Percentiles rank a stretch among this genome's conserved stretches.
phyloP scores from a whole-genome alignment of 441 rosid genomes.

The Pelargonium australe region DNA sequence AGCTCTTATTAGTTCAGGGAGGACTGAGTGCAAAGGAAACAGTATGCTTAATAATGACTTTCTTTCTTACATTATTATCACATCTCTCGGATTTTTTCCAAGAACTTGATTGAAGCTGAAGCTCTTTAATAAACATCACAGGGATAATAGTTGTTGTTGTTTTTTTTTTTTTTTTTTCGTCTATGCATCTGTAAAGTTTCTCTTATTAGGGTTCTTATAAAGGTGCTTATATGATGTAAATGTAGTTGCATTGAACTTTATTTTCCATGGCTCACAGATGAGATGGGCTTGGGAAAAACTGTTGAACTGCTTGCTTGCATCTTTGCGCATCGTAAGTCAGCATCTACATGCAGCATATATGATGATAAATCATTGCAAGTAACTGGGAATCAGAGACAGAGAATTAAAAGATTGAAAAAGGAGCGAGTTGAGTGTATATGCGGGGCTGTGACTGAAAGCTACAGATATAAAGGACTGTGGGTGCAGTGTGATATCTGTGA shows the following conservation, averaged over 20 bases:
- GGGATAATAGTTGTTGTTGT: neutral
- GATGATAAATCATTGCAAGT: constrained; percentile 23
- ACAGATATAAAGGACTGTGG: constrained; percentile 74
- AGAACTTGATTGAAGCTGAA: neutral
- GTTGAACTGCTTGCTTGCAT: constrained; percentile 93
- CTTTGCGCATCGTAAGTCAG: constrained; percentile 60
- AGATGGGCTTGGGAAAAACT: constrained; percentile 98
- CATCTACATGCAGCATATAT: constrained; percentile 34
- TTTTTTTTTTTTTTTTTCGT: neutral
- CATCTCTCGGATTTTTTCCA: neutral
- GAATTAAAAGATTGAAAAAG: constrained; percentile 58
- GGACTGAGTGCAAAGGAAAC: neutral
- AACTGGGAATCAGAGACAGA: constrained; percentile 35
- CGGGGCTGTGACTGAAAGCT: constrained; percentile 93
- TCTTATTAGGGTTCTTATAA: neutral
- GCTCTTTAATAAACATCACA: neutral
- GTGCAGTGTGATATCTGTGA: constrained; percentile 94
- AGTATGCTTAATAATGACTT: neutral
- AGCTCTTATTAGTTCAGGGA: constrained; percentile 1
- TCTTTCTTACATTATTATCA: neutral
- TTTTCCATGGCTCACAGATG: constrained; percentile 53
- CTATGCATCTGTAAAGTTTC: constrained; percentile 8
- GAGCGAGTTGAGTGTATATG: constrained; percentile 95
- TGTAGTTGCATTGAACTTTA: constrained; percentile 22
- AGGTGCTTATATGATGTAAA: constrained; percentile 14